phyloP scores from a whole-genome alignment of 768 basidiomycete species.

The Fomitopsis pulvina region DNA sequence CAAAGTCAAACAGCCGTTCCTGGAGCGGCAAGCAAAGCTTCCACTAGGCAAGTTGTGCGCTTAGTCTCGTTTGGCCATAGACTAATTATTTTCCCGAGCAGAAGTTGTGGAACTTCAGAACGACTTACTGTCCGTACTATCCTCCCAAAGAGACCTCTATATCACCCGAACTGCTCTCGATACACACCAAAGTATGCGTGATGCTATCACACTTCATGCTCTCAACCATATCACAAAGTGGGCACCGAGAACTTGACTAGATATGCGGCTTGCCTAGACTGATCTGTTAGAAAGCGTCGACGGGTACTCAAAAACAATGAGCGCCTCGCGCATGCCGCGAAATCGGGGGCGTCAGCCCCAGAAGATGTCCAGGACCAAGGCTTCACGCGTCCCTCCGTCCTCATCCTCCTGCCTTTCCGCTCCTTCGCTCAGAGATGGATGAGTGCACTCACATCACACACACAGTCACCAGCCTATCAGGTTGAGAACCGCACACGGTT shows the following conservation, averaged over 20 bases:
- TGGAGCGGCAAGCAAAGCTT: slow-evolving; percentile 45
- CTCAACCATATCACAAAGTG: slow-evolving; percentile 91
- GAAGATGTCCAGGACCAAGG: slow-evolving; percentile 93
- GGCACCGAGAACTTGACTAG: slow-evolving; percentile 15
- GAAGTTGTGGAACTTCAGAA: slow-evolving; percentile 47
- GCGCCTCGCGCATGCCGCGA: slow-evolving; percentile 67
- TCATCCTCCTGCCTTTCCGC: slow-evolving; percentile 90
- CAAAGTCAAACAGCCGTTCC: slow-evolving; percentile 50
- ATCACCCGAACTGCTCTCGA: slow-evolving; percentile 61
- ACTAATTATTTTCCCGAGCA: not conserved
- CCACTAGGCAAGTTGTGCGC: slow-evolving; percentile 35
- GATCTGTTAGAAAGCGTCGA: slow-evolving; percentile 68
- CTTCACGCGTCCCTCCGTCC: slow-evolving; percentile 91
- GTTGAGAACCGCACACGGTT: slow-evolving; percentile 88
- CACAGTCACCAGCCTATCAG: slow-evolving; percentile 66
- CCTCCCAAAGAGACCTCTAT: slow-evolving; percentile 72
- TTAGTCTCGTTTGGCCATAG: not conserved
- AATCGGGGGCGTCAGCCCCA: slow-evolving; percentile 48
- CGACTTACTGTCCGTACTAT: slow-evolving; percentile 58
- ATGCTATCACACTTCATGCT: slow-evolving; percentile 71
- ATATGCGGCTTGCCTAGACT: not conserved
- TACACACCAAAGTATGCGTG: slow-evolving; percentile 53
- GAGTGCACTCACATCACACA: slow-evolving; percentile 69
- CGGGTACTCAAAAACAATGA: slow-evolving; percentile 92
- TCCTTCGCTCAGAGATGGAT: slow-evolving; percentile 83